Conservation (phyloP, 371 early-diverging fungal species). For the Mucor mucedo region DNA sequence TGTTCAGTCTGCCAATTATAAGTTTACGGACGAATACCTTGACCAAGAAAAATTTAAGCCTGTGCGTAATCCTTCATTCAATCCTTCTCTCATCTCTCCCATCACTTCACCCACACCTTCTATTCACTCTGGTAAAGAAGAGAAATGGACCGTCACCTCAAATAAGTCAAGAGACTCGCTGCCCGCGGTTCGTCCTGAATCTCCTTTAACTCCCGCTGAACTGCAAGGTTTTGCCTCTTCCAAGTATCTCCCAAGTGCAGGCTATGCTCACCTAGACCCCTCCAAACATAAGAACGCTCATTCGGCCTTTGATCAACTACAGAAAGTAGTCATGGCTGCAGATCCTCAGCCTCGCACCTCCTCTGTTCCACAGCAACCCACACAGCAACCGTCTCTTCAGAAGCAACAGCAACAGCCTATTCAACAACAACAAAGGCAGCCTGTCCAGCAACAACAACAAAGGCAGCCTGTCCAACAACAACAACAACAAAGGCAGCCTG, state of each 20-base stretch:
- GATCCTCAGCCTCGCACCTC: not conserved
- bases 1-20: not conserved
- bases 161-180: slow-evolving; percentile 4
- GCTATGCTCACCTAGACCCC: slow-evolving; percentile 31
- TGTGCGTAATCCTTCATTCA: slow-evolving; percentile 25
- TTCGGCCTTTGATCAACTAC: slow-evolving; percentile 26
- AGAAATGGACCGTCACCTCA: slow-evolving; percentile 15
- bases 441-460: not conserved
- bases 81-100: slow-evolving; percentile 7
- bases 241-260: slow-evolving; percentile 23
- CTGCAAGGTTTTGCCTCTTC: slow-evolving; percentile 27
- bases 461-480: not conserved
- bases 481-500: not conserved
- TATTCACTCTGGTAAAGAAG: not conserved
- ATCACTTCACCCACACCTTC: slow-evolving; percentile 11
- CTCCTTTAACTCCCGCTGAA: slow-evolving; percentile 24
- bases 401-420: not conserved
- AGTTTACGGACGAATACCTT: slow-evolving; percentile 10
- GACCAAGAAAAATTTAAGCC: slow-evolving; percentile 23
- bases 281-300: slow-evolving; percentile 22
- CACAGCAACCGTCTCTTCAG: not conserved
- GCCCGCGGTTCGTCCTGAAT: slow-evolving; percentile 1
- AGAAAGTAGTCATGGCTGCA: slow-evolving; percentile 11
- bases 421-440: not conserved
- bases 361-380: not conserved